phyloP scores from a whole-genome alignment of 176 grass and related monocot genomes.

The Pontederia crassipes region DNA sequence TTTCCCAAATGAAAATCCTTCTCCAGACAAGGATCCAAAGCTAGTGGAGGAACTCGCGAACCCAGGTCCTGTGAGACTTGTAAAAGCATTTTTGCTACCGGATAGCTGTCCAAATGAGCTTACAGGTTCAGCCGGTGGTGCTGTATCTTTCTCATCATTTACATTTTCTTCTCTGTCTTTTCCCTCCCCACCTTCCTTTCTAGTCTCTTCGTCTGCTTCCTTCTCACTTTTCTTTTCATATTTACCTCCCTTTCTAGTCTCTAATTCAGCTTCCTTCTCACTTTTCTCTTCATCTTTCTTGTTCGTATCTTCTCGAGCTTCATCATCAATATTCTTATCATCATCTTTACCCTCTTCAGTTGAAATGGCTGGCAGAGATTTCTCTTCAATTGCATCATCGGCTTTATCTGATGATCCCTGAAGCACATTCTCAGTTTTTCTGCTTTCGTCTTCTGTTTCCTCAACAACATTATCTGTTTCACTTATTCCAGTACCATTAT shows the following conservation, averaged over 20 bases:
- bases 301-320: conserved; percentile 19
- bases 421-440: conserved; percentile 13
- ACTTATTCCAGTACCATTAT: conserved; percentile 21
- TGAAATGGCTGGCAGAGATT: conserved; percentile 21
- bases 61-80: conserved; percentile 73
- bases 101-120: conserved; percentile 85
- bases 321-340: conserved; percentile 22
- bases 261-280: conserved; percentile 27
- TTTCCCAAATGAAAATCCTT: conserved; percentile 25
- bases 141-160: conserved; percentile 36
- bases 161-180: conserved; percentile 29
- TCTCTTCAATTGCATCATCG: not conserved
- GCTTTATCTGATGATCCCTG: conserved; percentile 8
- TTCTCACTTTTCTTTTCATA: conserved; percentile 31
- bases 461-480: conserved; percentile 13
- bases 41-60: conserved; percentile 67
- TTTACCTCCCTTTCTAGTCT: conserved; percentile 21
- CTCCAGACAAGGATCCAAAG: conserved; percentile 53
- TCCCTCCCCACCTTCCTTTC: conserved; percentile 30
- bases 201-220: conserved; percentile 21
- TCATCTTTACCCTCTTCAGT: conserved; percentile 30
- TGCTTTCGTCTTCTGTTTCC: conserved; percentile 12
- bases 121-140: conserved; percentile 26
- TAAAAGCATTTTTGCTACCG: conserved; percentile 96
- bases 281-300: conserved; percentile 31